Evolutionary conservation across 257 asterid genomes (phyloP).

Genomic region (Plantago ovata): DNA sequence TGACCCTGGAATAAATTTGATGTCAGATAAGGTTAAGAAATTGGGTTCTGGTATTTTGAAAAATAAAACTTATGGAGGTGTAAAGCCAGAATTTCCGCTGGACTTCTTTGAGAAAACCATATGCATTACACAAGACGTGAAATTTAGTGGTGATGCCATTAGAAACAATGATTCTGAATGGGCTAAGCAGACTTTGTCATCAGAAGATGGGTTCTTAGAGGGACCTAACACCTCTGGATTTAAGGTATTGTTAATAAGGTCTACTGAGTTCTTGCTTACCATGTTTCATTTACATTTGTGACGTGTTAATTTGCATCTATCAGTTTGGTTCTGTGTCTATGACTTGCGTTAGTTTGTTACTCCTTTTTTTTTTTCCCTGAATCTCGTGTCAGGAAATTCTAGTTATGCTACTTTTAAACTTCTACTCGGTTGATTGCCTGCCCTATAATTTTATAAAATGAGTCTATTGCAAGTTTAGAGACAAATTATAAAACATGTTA

Average conservation of each 20-base stretch:
- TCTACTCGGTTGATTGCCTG: no score
- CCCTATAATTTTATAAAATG: not conserved
- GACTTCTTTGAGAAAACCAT: conserved; percentile 92
- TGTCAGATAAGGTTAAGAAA: conserved; percentile 85
- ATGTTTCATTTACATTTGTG: no score
- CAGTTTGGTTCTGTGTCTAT: no score
- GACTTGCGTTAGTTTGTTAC: no score
- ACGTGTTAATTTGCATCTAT: no score
- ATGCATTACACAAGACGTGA: conserved; percentile 87
- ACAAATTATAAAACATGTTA: not conserved
- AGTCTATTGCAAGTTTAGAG: not conserved
- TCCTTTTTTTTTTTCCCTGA: no score
- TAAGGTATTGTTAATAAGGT: conserved; percentile 51
- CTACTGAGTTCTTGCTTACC: not conserved
- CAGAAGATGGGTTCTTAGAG: conserved; percentile 97
- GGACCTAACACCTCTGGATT: conserved; percentile 85
- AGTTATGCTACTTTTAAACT: no score
- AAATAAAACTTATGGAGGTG: conserved; percentile 87
- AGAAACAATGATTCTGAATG: conserved; percentile 95
- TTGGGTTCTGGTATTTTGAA: conserved; percentile 82
- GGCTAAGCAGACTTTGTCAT: conserved; percentile 83
- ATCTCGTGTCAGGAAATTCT: no score
- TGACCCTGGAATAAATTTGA: conserved; percentile 53
- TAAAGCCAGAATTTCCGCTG: conserved; percentile 90
- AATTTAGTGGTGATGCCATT: conserved; percentile 80